Evolutionary conservation across 257 asterid genomes (phyloP).

Genomic region (Schizonepeta tenuifolia): DNA sequence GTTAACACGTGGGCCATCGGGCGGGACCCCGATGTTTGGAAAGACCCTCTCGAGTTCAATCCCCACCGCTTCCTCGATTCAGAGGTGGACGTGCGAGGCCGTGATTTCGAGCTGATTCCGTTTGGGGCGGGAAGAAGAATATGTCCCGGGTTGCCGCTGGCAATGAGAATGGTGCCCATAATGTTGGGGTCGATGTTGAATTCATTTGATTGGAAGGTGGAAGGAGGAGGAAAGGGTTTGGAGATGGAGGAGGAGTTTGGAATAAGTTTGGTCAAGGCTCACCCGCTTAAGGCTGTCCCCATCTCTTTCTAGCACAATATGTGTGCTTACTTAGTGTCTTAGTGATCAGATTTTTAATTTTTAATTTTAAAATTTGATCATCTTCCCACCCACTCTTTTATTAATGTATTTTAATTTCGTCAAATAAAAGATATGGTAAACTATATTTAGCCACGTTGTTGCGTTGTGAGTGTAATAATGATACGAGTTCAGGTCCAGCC

Average conservation of each 20-base stretch:
- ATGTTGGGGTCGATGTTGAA: slow-evolving; percentile 70
- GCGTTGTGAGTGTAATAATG: too few species aligned
- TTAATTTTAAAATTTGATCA: too few species aligned
- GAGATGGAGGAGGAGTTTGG: slow-evolving; percentile 76
- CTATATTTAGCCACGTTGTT: too few species aligned
- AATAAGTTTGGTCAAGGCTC: slow-evolving; percentile 59
- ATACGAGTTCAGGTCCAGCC: too few species aligned
- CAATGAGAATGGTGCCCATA: slow-evolving; percentile 50
- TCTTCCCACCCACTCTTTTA: too few species aligned
- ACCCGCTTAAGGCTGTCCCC: slow-evolving; percentile 56
- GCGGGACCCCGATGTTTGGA: slow-evolving; percentile 59
- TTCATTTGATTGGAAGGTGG: slow-evolving; percentile 66
- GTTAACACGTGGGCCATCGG: slow-evolving; percentile 73
- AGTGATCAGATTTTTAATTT: too few species aligned
- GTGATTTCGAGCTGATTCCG: slow-evolving; percentile 69
- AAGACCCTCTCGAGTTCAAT: slow-evolving; percentile 55
- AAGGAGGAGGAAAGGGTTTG: slow-evolving; percentile 31
- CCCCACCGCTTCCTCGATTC: slow-evolving; percentile 64
- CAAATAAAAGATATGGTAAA: too few species aligned
- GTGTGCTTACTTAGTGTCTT: background rate
- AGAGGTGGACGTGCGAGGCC: slow-evolving; percentile 56
- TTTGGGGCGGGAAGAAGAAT: slow-evolving; percentile 81
- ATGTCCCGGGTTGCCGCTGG: slow-evolving; percentile 74
- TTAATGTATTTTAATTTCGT: too few species aligned
- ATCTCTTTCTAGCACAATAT: slow-evolving; percentile 26